Base-by-base conservation (phyloP, 371 early-diverging fungal genomes). In the Entomophthora muscae region DNA sequence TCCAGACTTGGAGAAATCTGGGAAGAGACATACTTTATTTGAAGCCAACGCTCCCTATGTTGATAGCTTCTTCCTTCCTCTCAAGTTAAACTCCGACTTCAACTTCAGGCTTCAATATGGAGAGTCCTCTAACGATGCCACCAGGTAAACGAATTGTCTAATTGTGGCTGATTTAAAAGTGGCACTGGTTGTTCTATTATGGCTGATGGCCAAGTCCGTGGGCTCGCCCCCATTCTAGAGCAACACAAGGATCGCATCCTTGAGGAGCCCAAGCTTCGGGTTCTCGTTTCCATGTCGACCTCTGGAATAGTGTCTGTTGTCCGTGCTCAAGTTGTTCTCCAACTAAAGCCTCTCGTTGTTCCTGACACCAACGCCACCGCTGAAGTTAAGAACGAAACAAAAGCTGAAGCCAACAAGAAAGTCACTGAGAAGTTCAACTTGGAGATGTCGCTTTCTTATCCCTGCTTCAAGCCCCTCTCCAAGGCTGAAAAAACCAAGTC, bases 11-110 rank as follows among this genome's bases (percentile, higher is more conserved):
- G 61, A 60, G 13, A 21, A 2, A 32, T 3, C 23, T 57, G 32
- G 59, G 27, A 31, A 64, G 63, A 64, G 59, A 26, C 58, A 61
- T 63, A 70, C 65, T 61, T 17, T 42, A 17, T 5, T 42, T 42
- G 42, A 42, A 17, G 42, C 82, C 30, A 83, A 80, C 53, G 78
- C 84, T 2, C 68, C 78, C 0, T 73, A 91, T 54, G 88, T 86
- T 2, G 78, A 83, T 1, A 87, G 88, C 57, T 93, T 92, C 66
- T 75, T 87, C 63, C 83, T 96, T 78, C 83, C 78, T 63, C 88
- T 91, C 69, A 85, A 86, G 69, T 84, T 91, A 30, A 68, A 68
- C 13, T 75, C 81, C 0, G 93, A 96, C 68, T 87, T 94, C 69
- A 78, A 78, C 2, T 85, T 92, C 66, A 77, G 78, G 58, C 71